Evolutionary conservation across 2,329 filamentous ascomycete genomes (phyloP).

Genomic region (Boeremia lycopersici): DNA sequence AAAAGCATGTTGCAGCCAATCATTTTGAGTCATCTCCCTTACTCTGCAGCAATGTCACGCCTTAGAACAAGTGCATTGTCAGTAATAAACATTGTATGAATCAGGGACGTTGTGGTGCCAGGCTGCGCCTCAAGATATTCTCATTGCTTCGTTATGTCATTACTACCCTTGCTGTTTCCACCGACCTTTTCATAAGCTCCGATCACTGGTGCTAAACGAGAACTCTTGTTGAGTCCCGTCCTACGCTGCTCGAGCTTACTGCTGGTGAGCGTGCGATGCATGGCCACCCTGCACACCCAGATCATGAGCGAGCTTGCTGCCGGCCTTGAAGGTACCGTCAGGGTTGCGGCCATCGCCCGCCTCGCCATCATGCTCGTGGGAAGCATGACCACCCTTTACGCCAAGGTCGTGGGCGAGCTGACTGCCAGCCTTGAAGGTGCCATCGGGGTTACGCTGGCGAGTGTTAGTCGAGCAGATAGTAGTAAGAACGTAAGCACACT

Average conservation of each 20-base stretch:
- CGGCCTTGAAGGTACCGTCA: conserved; percentile 47
- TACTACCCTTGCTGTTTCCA: background rate
- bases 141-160: too few species aligned
- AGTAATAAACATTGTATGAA: too few species aligned
- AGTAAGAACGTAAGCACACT: conserved; percentile 1
- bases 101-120: too few species aligned
- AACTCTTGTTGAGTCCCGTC: background rate
- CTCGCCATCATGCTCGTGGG: conserved; percentile 16
- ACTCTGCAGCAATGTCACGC: too few species aligned
- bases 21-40: too few species aligned
- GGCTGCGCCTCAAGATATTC: too few species aligned
- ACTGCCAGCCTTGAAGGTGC: conserved; percentile 46
- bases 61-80: too few species aligned
- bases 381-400: conserved; percentile 38
- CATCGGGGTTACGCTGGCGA: conserved; percentile 48
- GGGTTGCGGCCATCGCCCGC: conserved; percentile 44
- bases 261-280: conserved; percentile 24
- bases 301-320: conserved; percentile 43
- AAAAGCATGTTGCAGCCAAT: too few species aligned
- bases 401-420: conserved; percentile 46
- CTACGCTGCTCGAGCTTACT: background rate
- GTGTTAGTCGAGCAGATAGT: background rate
- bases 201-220: background rate
- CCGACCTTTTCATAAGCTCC: background rate
- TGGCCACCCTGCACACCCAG: conserved; percentile 42